These are phyloP conservation scores for Corynascus novoguineensis DNA, from an alignment of 495 filamentous ascomycete species.

Conservation along the genomic window DNA sequence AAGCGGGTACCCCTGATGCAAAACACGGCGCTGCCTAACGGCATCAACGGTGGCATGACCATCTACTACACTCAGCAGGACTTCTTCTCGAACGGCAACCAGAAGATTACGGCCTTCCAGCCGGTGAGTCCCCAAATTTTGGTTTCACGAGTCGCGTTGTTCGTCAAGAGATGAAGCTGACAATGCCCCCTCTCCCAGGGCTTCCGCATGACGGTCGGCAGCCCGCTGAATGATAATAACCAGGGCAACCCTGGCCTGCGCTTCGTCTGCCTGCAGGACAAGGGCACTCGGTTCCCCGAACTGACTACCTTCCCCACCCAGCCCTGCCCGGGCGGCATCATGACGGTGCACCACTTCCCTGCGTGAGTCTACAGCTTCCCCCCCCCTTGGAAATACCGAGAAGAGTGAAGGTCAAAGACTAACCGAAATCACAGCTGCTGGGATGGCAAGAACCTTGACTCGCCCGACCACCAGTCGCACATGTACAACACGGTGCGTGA, in stretches of 20 bases:
- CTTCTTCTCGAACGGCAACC: slow-evolving; percentile 37
- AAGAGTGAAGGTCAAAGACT: no score
- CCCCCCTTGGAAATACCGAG: neutral
- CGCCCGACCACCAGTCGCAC: slow-evolving; percentile 52
- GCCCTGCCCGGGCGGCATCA: slow-evolving; percentile 45
- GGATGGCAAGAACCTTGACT: slow-evolving; percentile 57
- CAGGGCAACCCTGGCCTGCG: slow-evolving; percentile 38
- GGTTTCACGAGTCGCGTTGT: neutral
- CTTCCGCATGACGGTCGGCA: slow-evolving; percentile 52
- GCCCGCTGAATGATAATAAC: slow-evolving; percentile 32
- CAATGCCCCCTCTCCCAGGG: slow-evolving; percentile 35
- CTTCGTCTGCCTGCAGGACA: slow-evolving; percentile 44
- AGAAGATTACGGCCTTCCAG: slow-evolving; percentile 44
- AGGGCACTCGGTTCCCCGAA: slow-evolving; percentile 39
- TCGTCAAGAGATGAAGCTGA: neutral
- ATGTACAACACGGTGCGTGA: slow-evolving; percentile 44
- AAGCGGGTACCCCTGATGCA: slow-evolving; percentile 39
- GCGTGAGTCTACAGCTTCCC: slow-evolving; percentile 27
- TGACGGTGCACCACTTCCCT: slow-evolving; percentile 51
- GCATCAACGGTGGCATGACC: slow-evolving; percentile 46
- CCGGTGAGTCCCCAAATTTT: slow-evolving; percentile 33
- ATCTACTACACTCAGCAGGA: slow-evolving; percentile 47
- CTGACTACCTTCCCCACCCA: slow-evolving; percentile 42
- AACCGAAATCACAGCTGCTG: slow-evolving; percentile 37
- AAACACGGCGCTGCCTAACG: slow-evolving; percentile 39